Evolutionary conservation across 441 rosid species (phyloP).

Genomic region (Macaranga tanarius): DNA sequence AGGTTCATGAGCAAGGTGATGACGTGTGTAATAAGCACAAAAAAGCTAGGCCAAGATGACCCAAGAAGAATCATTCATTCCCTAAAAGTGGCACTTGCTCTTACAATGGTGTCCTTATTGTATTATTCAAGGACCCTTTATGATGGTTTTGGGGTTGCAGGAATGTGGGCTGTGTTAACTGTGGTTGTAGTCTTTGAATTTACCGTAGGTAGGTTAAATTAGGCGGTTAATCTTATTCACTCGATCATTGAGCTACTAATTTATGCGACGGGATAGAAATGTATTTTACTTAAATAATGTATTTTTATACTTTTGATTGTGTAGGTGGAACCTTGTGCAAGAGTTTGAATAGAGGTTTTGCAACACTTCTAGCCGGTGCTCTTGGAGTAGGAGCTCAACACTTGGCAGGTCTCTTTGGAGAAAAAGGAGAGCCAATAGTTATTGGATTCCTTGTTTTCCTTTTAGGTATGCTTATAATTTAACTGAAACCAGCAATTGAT

Average conservation of each 20-base stretch:
- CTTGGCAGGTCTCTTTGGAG: slow-evolving; percentile 59
- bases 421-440: slow-evolving; percentile 67
- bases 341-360: slow-evolving; percentile 73
- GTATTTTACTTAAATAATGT: not conserved
- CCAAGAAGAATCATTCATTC: slow-evolving; percentile 79
- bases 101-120: slow-evolving; percentile 67
- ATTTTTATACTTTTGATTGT: not conserved
- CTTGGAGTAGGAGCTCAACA: slow-evolving; percentile 75
- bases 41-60: slow-evolving; percentile 66
- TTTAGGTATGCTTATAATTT: slow-evolving; percentile 39
- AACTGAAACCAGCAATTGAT: not conserved
- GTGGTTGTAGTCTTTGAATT: slow-evolving; percentile 79
- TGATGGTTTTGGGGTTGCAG: slow-evolving; percentile 68
- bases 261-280: too few species aligned
- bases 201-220: slow-evolving; percentile 77
- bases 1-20: slow-evolving; percentile 30
- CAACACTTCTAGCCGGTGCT: slow-evolving; percentile 69
- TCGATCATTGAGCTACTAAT: too few species aligned
- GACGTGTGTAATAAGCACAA: slow-evolving; percentile 31
- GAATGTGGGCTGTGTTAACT: slow-evolving; percentile 91
- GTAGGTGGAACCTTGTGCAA: slow-evolving; percentile 77
- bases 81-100: slow-evolving; percentile 78
- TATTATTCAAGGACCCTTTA: slow-evolving; percentile 73
- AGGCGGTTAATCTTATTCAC: too few species aligned
- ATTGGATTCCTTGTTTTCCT: slow-evolving; percentile 72